Base-by-base conservation (phyloP, 2,329 filamentous ascomycete species). In the Lasiodiplodia theobromae region DNA sequence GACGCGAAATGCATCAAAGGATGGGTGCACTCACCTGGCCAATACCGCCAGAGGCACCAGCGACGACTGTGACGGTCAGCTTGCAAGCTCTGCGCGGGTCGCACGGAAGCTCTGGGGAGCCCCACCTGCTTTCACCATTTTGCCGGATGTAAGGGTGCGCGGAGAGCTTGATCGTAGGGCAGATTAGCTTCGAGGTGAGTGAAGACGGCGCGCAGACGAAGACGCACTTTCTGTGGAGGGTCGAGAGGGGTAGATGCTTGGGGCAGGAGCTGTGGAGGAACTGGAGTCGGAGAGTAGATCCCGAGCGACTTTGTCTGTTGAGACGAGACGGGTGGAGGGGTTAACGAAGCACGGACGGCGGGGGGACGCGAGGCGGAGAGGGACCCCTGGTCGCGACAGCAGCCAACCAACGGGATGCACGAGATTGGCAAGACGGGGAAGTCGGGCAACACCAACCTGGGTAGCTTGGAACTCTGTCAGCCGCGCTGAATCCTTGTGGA, bases 11-110 rank as follows among this genome's bases (percentile, higher is more conserved):
- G 58, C 47, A 62, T 47, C 52, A 8, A 23, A 51, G n/a, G n/a
- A 18, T 52, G 38, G 34, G 67, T 40, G 34, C 28, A 37, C 85
- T 77, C 81, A 96, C 94, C 90, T 97, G 95, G 83, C 95, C 96
- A 89, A 99, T 99, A 86, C 96, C 96, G 85, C 96, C 96, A 82
- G 95, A 91, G 81, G 95, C 96, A 84, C 96, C 96, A 84, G 96
- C 94, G 86, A 99, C 95, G 79, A 86, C 87, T 88, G 74, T 12
- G 54, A 51, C 25, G 58, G 65, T 69, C 52, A 54, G 66, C 53
- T 57, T 44, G 49, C 47, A 60, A 63, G 52, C 40, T 51, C 52
- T 25, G 51, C 51, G 67, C 38, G 67, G 51, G 60, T 52, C 44
- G 51, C 47, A 53, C 67, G 38, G 67, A 49, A 66, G 54, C 53